phyloP scores from a whole-genome alignment of 257 asterid genomes.

The Petunia secreta region DNA sequence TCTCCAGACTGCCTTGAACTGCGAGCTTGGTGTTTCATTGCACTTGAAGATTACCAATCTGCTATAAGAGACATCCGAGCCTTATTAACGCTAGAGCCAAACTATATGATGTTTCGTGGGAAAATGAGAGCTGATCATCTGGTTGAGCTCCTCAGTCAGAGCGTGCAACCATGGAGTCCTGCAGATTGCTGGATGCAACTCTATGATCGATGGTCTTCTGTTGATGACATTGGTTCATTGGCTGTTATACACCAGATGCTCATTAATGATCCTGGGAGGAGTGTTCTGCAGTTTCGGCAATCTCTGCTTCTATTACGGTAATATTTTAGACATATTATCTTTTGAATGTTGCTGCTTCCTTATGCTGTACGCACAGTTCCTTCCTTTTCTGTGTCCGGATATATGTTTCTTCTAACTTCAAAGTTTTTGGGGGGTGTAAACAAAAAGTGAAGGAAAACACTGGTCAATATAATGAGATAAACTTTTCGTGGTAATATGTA shows the following conservation, averaged over 20 bases:
- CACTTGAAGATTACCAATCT: conserved; percentile 47
- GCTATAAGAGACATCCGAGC: conserved; percentile 54
- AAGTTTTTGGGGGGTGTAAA: not conserved
- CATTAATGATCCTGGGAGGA: conserved; percentile 46
- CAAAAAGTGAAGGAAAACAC: not conserved
- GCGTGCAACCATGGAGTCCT: conserved; percentile 49
- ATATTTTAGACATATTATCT: conserved; percentile 8
- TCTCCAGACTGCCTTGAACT: conserved; percentile 52
- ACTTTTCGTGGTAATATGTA: conserved; percentile 1
- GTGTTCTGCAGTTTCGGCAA: conserved; percentile 51
- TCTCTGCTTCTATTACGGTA: conserved; percentile 57
- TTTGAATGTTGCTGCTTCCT: not conserved
- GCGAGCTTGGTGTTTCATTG: conserved; percentile 53
- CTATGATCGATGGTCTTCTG: conserved; percentile 56
- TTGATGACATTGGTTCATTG: conserved; percentile 57
- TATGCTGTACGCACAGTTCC: conserved; percentile 18
- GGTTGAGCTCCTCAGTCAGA: conserved; percentile 44
- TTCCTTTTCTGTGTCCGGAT: not conserved
- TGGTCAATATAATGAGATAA: not conserved
- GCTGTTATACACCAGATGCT: conserved; percentile 56
- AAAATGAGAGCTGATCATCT: conserved; percentile 54
- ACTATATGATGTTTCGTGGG: conserved; percentile 50
- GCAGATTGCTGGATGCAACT: conserved; percentile 67
- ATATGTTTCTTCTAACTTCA: conserved; percentile 1
- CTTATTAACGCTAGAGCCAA: conserved; percentile 51